A percentile compares a stretch with the other conserved stretches of the same genome.
Conservation (phyloP, 768 basidiomycete species). For the Rubroboletus satanas region DNA sequence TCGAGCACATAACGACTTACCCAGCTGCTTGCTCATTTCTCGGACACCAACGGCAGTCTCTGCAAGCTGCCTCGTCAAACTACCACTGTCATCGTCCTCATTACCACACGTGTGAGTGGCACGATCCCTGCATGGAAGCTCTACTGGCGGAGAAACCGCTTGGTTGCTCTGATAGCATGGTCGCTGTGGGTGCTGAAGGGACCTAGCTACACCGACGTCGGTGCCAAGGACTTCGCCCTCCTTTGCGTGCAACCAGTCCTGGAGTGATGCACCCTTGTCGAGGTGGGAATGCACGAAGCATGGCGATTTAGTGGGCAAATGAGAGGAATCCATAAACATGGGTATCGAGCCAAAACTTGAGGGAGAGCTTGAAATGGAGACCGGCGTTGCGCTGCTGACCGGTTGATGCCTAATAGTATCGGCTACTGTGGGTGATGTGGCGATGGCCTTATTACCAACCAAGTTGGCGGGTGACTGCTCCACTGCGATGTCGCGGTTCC, state of each 20-base stretch:
- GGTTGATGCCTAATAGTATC: constrained; percentile 17
- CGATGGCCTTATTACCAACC: constrained; percentile 19
- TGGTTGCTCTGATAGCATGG: constrained; percentile 8
- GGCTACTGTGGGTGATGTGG: constrained; percentile 21
- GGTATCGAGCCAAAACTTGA: constrained; percentile 27
- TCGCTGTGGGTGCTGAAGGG: constrained; percentile 35
- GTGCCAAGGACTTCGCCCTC: constrained; percentile 22
- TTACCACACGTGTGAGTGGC: constrained; percentile 12
- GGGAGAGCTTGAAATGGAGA: constrained; percentile 28
- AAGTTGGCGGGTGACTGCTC: constrained; percentile 27
- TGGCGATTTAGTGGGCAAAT: constrained; percentile 51
- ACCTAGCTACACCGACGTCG: constrained; percentile 50
- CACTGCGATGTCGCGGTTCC: constrained; percentile 35
- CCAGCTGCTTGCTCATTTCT: constrained; percentile 98
- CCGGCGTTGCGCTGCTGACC: constrained; percentile 9
- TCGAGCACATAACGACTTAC: constrained; percentile 40
- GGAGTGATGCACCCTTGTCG: constrained; percentile 73
- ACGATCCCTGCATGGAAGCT: constrained; percentile 16
- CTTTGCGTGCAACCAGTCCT: constrained; percentile 62
- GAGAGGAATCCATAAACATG: constrained; percentile 24
- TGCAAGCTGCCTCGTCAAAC: constrained; percentile 87
- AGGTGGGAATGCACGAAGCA: constrained; percentile 94
- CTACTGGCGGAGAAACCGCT: constrained; percentile 8
- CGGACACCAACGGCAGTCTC: constrained; percentile 96
- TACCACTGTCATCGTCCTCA: constrained; percentile 65